A percentile compares a stretch with the other conserved stretches of the same genome.
Conservation (phyloP, 495 filamentous ascomycete genomes). For the Podospora australis region DNA sequence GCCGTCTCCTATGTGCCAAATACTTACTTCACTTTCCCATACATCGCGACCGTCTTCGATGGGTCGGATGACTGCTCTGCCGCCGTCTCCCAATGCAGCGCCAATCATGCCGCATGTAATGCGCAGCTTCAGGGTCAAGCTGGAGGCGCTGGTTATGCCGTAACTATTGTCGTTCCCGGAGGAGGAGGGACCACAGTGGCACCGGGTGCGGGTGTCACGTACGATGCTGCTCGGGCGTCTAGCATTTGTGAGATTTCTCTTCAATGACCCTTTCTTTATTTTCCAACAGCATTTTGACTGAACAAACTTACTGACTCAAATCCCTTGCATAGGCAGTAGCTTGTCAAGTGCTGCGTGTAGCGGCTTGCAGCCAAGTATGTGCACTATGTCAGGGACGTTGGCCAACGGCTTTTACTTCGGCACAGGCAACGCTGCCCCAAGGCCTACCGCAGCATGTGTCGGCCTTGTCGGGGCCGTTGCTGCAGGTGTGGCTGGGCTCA, state of each 20-base stretch:
- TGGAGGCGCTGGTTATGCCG: slow-evolving; percentile 47
- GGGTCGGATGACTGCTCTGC: slow-evolving; percentile 58
- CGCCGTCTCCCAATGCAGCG: slow-evolving; percentile 59
- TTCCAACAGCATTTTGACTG: background rate
- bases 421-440: slow-evolving; percentile 20
- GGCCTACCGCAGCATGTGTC: slow-evolving; percentile 18
- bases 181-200: slow-evolving; percentile 47
- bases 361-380: slow-evolving; percentile 21
- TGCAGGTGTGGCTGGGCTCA: slow-evolving; percentile 19
- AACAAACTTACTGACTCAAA: background rate
- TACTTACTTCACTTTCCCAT: slow-evolving; percentile 58
- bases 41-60: slow-evolving; percentile 58
- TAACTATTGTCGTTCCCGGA: slow-evolving; percentile 57
- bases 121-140: slow-evolving; percentile 47
- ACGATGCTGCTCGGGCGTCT: slow-evolving; percentile 44
- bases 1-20: slow-evolving; percentile 42
- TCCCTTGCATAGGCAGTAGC: slow-evolving; percentile 19
- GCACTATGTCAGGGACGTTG: slow-evolving; percentile 20
- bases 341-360: slow-evolving; percentile 24
- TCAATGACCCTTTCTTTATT: background rate
- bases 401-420: slow-evolving; percentile 25
- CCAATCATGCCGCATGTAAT: slow-evolving; percentile 58
- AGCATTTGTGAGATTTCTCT: slow-evolving; percentile 59
- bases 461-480: slow-evolving; percentile 17
- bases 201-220: slow-evolving; percentile 24